Conservation (phyloP, 345 rosid species). For the Turritis glabra region DNA sequence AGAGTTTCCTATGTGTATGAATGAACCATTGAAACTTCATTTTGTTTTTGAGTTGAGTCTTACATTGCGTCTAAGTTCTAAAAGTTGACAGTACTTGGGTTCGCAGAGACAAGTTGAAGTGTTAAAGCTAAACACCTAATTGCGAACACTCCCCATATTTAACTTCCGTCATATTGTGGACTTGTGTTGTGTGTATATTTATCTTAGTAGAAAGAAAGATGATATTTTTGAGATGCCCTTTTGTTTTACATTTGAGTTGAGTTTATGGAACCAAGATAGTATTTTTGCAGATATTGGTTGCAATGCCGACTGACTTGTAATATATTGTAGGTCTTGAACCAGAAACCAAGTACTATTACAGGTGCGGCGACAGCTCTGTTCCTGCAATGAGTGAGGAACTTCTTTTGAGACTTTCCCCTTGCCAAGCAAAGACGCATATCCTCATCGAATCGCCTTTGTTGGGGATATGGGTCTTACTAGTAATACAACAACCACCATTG, state of each 20-base stretch:
- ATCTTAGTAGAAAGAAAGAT: background rate
- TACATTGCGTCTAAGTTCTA: constrained; percentile 41
- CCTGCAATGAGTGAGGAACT: constrained; percentile 74
- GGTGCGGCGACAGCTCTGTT: constrained; percentile 73
- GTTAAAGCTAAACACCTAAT: background rate
- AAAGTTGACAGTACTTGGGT: background rate
- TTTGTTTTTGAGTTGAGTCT: constrained; percentile 21
- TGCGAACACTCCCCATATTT: no score
- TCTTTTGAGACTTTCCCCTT: constrained; percentile 59
- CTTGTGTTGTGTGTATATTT: background rate
- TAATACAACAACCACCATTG: constrained; percentile 76
- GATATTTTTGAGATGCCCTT: background rate
- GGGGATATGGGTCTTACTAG: constrained; percentile 88
- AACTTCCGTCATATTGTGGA: background rate
- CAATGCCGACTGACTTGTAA: background rate
- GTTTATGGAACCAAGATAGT: background rate
- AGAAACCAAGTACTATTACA: constrained; percentile 57
- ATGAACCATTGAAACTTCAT: background rate
- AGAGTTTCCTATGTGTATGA: constrained; percentile 10
- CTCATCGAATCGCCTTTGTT: constrained; percentile 63
- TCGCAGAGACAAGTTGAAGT: background rate
- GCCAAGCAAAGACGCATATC: constrained; percentile 54
- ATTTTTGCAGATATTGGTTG: background rate
- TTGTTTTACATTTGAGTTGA: background rate
- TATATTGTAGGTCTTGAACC: constrained; percentile 62